Evolutionary conservation across 1,284 basidiomycete species (phyloP), one percentile per base, ranked within the genome.

Genomic region (Fomitiporia mediterranea): DNA sequence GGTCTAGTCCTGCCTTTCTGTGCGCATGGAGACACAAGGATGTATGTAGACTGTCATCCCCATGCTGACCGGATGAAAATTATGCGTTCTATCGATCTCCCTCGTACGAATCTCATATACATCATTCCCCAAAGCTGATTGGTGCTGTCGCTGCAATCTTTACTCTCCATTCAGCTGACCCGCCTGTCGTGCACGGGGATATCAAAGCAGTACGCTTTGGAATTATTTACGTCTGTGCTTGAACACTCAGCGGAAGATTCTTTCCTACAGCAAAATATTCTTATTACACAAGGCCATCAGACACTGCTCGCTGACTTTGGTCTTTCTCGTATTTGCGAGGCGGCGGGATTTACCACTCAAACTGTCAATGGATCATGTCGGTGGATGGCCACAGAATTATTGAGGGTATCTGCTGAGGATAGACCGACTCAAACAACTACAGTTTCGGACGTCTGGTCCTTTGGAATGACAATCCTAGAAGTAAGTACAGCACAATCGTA

Each of bases 241-340:
- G n/a, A 39, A 11, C 19, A 39, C 13, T 51, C 8, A 37, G 9
- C 30, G 3, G n/a, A 9, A 17, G 8, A 21, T 21, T 19, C 37
- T 4, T n/a, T n/a, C n/a, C n/a, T n/a, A n/a, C 28, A 56, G 54
- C 8, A 47, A 17, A 56, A 56, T 51, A 51, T 56, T 27, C 48
- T 51, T 17, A 40, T 56, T 21, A 30, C 51, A 19, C 23, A 51
- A 9, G 9, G 7, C 25, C 34, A 38, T 15, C 15, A 51, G 1
- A 21, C 54, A 1, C 34, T 44, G 8, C 38, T 56, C 9, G 49
- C 47, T 8, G 54, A 56, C 19, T 56, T 56, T 42, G 54, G 54
- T 15, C 46, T 56, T 19, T 49, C 54, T 21, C 46, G 47, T 28
- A 38, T 56, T 17, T 49, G 13, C 17, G 43, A 47, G 34, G 37